Evolutionary conservation across 2,329 filamentous ascomycete species (phyloP).

Genomic region (Stagonosporopsis chrysanthemi): DNA sequence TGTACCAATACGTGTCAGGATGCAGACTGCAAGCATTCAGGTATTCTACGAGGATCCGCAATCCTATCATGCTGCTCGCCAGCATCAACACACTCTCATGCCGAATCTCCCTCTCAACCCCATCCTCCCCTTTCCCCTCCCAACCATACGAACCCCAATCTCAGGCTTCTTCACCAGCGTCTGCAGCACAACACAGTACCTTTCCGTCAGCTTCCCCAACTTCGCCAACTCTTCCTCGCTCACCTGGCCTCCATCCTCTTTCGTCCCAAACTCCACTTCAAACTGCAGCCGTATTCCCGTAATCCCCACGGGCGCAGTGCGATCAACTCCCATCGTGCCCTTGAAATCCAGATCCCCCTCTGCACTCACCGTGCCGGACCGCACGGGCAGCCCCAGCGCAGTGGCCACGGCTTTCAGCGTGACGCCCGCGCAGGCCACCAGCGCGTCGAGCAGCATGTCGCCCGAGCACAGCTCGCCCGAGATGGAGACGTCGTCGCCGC

Average conservation of each 20-base stretch:
- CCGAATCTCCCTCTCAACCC: conserved; percentile 21
- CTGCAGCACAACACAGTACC: conserved; percentile 56
- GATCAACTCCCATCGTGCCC: conserved; percentile 59
- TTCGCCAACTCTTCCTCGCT: conserved; percentile 54
- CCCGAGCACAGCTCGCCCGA: conserved; percentile 59
- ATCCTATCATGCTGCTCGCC: not conserved
- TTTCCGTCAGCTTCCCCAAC: conserved; percentile 58
- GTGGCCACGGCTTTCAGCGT: conserved; percentile 61
- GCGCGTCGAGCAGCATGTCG: conserved; percentile 59
- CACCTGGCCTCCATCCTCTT: conserved; percentile 46
- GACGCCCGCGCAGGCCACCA: conserved; percentile 60
- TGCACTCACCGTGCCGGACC: conserved; percentile 52
- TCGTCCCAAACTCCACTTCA: conserved; percentile 50
- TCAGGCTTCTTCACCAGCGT: conserved; percentile 43
- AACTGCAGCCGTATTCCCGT: conserved; percentile 56
- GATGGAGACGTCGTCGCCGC: conserved; percentile 53
- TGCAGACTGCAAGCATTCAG: not conserved
- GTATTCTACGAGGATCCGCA: too few relatives aligned
- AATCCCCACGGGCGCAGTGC: conserved; percentile 56
- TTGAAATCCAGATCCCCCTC: conserved; percentile 60
- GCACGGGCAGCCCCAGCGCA: conserved; percentile 55
- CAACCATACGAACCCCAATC: conserved; percentile 37
- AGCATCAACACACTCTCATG: conserved; percentile 17
- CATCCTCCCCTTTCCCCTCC: conserved; percentile 34
- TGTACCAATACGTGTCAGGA: too few relatives aligned